These are phyloP conservation scores for Fusarium torreyae DNA, from an alignment of 2,329 filamentous ascomycete species.

Conservation along the genomic window DNA sequence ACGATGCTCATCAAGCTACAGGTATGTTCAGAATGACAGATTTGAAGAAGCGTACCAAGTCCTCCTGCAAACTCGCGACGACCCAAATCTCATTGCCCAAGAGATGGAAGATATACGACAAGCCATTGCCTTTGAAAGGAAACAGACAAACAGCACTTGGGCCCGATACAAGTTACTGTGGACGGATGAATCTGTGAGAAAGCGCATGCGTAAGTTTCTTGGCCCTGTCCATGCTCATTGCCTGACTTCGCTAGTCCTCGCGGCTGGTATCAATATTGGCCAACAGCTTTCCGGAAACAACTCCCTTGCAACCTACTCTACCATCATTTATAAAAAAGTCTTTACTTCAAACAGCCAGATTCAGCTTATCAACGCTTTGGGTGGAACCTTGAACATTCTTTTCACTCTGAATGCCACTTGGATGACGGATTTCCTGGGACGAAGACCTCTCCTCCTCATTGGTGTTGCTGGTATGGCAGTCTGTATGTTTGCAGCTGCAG, in stretches of 20 bases:
- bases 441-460: slow-evolving; percentile 77
- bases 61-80: background rate
- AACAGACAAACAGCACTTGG: slow-evolving; percentile 12
- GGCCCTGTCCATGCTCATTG: slow-evolving; percentile 10
- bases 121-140: slow-evolving; percentile 5
- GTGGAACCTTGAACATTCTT: slow-evolving; percentile 78
- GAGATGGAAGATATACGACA: slow-evolving; percentile 14
- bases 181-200: slow-evolving; percentile 14
- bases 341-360: slow-evolving; percentile 71
- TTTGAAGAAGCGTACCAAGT: slow-evolving; percentile 1
- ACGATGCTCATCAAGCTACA: background rate
- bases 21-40: slow-evolving; percentile 59
- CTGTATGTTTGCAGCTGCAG: slow-evolving; percentile 74
- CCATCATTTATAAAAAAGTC: slow-evolving; percentile 79
- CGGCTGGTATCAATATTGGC: slow-evolving; percentile 76
- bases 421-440: slow-evolving; percentile 79
- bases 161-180: slow-evolving; percentile 9
- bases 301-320: slow-evolving; percentile 79
- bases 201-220: slow-evolving; percentile 3
- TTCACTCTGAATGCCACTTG: slow-evolving; percentile 82
- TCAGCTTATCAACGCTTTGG: slow-evolving; percentile 80
- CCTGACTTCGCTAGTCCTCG: slow-evolving; percentile 73
- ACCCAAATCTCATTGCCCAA: background rate
- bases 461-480: slow-evolving; percentile 77
- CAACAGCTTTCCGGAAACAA: slow-evolving; percentile 81